Conservation (phyloP, 164 flowering plant species). For the Taxillus chinensis region DNA sequence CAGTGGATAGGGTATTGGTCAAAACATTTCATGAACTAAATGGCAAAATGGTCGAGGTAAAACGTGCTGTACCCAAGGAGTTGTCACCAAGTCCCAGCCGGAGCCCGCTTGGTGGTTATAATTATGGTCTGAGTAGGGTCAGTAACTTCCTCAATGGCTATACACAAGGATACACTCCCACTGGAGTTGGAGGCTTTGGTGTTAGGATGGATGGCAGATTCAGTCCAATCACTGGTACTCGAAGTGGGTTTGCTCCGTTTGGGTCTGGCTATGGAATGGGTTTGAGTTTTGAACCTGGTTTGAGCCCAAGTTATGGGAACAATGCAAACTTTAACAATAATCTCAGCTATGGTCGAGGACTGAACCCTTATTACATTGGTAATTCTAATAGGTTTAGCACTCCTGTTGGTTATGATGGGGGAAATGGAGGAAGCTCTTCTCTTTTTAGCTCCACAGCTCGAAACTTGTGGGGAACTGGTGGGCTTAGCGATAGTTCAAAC, state of each 20-base stretch:
- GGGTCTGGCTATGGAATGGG: slow-evolving; percentile 47
- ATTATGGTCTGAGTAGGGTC: slow-evolving; percentile 22
- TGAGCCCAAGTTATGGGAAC: slow-evolving; percentile 35
- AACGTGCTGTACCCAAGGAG: slow-evolving; percentile 1
- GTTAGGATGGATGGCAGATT: slow-evolving; percentile 59
- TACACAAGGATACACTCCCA: slow-evolving; percentile 41
- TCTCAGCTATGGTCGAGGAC: slow-evolving; percentile 42
- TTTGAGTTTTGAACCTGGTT: slow-evolving; percentile 35
- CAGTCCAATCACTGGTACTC: slow-evolving; percentile 31
- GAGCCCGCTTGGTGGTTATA: slow-evolving; percentile 3
- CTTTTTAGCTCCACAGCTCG: slow-evolving; percentile 18
- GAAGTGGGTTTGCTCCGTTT: slow-evolving; percentile 43
- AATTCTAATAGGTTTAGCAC: slow-evolving; percentile 33
- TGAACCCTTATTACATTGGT: slow-evolving; percentile 40
- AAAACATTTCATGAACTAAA: slow-evolving; percentile 3
- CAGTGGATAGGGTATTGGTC: background rate
- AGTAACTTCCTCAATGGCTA: slow-evolving; percentile 45
- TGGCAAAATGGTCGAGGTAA: slow-evolving; percentile 4
- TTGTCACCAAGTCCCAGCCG: slow-evolving; percentile 2
- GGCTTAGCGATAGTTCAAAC: slow-evolving; percentile 15
- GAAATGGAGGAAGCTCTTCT: slow-evolving; percentile 21
- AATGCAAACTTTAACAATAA: slow-evolving; percentile 25
- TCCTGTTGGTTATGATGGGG: slow-evolving; percentile 35
- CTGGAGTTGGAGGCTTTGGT: slow-evolving; percentile 50
- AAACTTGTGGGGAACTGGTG: slow-evolving; percentile 34